phyloP scores from a whole-genome alignment of 2,329 filamentous ascomycete genomes.

The Byssochlamys sp. region DNA sequence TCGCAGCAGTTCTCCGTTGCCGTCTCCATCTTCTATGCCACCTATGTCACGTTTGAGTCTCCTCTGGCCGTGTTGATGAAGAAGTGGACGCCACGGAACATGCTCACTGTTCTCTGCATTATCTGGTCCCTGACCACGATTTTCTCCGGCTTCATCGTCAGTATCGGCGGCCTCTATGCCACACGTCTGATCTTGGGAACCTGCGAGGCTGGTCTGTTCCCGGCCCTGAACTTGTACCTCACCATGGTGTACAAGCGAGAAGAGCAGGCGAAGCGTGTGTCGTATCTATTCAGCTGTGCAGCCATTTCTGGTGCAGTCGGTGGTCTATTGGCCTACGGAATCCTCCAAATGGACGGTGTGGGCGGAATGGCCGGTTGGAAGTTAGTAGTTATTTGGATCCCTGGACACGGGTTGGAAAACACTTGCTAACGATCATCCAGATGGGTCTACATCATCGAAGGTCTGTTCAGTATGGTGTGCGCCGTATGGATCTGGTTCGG shows the following conservation, averaged over 20 bases:
- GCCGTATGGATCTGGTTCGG: constrained; percentile 39
- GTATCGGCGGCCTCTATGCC: constrained; percentile 33
- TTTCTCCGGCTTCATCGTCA: constrained; percentile 39
- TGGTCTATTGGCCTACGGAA: constrained; percentile 29
- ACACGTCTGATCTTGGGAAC: constrained; percentile 30
- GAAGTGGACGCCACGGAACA: constrained; percentile 35
- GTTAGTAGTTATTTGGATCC: constrained; percentile 16
- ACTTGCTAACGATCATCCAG: constrained; percentile 8
- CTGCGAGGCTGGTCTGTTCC: constrained; percentile 32
- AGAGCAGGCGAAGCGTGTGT: constrained; percentile 33
- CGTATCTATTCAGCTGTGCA: constrained; percentile 32
- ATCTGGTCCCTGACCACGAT: constrained; percentile 43
- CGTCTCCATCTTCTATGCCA: constrained; percentile 44
- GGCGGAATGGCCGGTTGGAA: constrained; percentile 39
- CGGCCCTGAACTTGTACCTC: constrained; percentile 31
- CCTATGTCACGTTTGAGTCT: constrained; percentile 42
- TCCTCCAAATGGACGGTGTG: constrained; percentile 39
- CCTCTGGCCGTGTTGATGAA: constrained; percentile 42
- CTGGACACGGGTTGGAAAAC: background rate
- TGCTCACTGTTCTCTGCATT: constrained; percentile 32
- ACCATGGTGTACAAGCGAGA: constrained; percentile 34
- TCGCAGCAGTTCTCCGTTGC: constrained; percentile 38
- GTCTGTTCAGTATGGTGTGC: constrained; percentile 36
- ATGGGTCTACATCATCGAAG: constrained; percentile 45
- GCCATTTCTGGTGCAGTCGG: constrained; percentile 33